Percentiles rank a stretch among this genome's conserved stretches.
Conservation (phyloP, 352 stramenopile species). For the Pythium angustatum region DNA sequence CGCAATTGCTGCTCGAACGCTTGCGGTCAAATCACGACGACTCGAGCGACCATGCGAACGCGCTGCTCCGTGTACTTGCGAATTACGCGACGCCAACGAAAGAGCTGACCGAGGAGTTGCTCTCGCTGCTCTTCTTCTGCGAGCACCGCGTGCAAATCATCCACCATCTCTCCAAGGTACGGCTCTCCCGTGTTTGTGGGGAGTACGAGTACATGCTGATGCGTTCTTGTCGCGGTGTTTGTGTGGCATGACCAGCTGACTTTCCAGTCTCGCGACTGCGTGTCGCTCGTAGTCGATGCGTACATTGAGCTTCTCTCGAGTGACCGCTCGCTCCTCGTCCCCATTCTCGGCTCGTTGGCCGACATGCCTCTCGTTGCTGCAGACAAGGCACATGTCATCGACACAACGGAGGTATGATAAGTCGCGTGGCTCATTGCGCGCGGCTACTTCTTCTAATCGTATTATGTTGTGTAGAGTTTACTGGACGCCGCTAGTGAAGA, state of each 20-base stretch:
- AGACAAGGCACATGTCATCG: constrained; percentile 69
- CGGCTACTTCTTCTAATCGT: too few relatives aligned
- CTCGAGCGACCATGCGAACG: constrained; percentile 67
- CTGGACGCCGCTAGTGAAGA: constrained; percentile 74
- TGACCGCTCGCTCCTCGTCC: constrained; percentile 75
- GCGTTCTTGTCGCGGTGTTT: not conserved
- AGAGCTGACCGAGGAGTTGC: constrained; percentile 70
- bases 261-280: constrained; percentile 79
- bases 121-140: constrained; percentile 71
- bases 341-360: constrained; percentile 73
- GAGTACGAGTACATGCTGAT: not conserved
- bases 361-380: constrained; percentile 63
- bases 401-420: constrained; percentile 53
- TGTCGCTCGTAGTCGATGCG: constrained; percentile 68
- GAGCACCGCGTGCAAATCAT: constrained; percentile 79
- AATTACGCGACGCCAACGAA: constrained; percentile 71
- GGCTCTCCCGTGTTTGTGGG: not conserved
- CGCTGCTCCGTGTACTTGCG: constrained; percentile 69
- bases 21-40: constrained; percentile 52
- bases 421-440: not conserved
- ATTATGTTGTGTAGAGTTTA: constrained; percentile 35
- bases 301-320: constrained; percentile 77
- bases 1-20: constrained; percentile 68
- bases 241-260: constrained; percentile 47
- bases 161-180: constrained; percentile 76